Evolutionary conservation across 352 stramenopile genomes (phyloP).

Genomic region (Globisporangium alternatum): DNA sequence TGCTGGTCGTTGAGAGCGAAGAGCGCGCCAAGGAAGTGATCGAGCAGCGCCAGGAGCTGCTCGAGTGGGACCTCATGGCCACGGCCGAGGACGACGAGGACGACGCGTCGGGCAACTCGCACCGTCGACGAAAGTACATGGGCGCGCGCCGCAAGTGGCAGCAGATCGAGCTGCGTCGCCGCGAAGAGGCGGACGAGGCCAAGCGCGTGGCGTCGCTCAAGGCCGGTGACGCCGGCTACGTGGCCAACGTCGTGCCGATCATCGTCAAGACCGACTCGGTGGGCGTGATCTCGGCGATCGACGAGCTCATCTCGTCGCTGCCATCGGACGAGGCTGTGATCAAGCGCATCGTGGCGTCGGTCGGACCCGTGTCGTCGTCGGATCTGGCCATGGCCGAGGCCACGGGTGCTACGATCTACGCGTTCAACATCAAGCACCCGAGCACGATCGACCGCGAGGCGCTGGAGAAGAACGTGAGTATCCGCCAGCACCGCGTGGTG

Average conservation of each 20-base stretch:
- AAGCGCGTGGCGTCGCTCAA: slow-evolving; percentile 69
- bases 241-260: slow-evolving; percentile 94
- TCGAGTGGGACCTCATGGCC: slow-evolving; percentile 76
- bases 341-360: slow-evolving; percentile 82
- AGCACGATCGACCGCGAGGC: slow-evolving; percentile 75
- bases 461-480: slow-evolving; percentile 68
- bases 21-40: slow-evolving; percentile 81
- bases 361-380: slow-evolving; percentile 78
- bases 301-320: slow-evolving; percentile 78
- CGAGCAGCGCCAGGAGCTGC: slow-evolving; percentile 59
- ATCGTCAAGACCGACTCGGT: slow-evolving; percentile 99
- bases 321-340: slow-evolving; percentile 62
- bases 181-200: slow-evolving; percentile 60
- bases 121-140: slow-evolving; percentile 49
- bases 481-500: slow-evolving; percentile 81
- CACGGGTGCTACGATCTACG: slow-evolving; percentile 81
- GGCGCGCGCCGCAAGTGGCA: slow-evolving; percentile 57
- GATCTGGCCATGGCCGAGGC: slow-evolving; percentile 83
- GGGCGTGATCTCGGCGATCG: slow-evolving; percentile 93
- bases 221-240: slow-evolving; percentile 76
- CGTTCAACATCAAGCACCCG: slow-evolving; percentile 87
- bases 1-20: slow-evolving; percentile 73
- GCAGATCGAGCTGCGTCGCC: slow-evolving; percentile 64
- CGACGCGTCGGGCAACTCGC: slow-evolving; percentile 14
- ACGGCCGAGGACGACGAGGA: slow-evolving; percentile 53